Conservation (phyloP, 345 rosid species). For the Dipteronia dyeriana region DNA sequence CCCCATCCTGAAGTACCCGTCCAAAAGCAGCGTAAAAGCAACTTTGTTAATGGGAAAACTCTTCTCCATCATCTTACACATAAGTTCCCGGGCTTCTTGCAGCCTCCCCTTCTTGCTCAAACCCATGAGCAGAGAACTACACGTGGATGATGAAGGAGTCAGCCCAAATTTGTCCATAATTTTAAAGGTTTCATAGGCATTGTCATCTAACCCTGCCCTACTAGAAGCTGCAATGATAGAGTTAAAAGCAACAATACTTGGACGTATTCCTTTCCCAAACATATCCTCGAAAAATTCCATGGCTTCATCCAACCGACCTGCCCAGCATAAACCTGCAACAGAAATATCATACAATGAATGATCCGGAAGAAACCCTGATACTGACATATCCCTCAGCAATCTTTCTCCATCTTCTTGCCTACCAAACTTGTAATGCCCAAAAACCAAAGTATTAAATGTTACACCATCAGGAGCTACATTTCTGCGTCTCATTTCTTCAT, state of each 20-base stretch:
- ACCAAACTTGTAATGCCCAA: conserved; percentile 64
- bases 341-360: conserved; percentile 47
- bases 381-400: conserved; percentile 48
- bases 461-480: conserved; percentile 61
- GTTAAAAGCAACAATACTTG: conserved; percentile 60
- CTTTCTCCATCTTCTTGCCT: conserved; percentile 49
- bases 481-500: conserved; percentile 53
- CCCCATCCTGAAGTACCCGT: conserved; percentile 58
- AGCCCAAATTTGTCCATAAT: conserved; percentile 50
- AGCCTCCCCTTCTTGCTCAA: conserved; percentile 55
- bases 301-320: conserved; percentile 58
- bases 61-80: conserved; percentile 50
- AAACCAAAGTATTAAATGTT: conserved; percentile 66
- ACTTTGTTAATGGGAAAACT: conserved; percentile 50
- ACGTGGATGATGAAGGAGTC: conserved; percentile 63
- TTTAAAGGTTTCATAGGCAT: conserved; percentile 48
- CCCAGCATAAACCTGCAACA: conserved; percentile 71
- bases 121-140: conserved; percentile 62
- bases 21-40: conserved; percentile 66
- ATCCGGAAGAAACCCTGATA: conserved; percentile 33
- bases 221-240: conserved; percentile 68
- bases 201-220: conserved; percentile 48
- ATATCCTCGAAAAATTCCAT: conserved; percentile 42
- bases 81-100: conserved; percentile 52
- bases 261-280: conserved; percentile 60